These are phyloP conservation scores for Boletus pseudopeckii DNA, from an alignment of 768 basidiomycete genomes.

Conservation along the genomic window DNA sequence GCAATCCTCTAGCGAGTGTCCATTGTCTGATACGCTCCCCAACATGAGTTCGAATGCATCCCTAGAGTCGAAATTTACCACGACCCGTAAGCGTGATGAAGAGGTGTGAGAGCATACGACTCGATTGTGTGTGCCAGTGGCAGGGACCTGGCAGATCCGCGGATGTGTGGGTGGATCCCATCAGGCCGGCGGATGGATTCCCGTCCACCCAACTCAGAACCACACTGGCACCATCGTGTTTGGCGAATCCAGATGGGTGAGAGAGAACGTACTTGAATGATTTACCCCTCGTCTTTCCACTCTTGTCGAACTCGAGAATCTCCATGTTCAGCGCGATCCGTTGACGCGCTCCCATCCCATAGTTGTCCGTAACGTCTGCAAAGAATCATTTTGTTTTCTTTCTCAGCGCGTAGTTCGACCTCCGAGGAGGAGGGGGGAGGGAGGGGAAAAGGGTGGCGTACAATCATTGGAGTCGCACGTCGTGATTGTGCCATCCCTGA, in stretches of 20 bases:
- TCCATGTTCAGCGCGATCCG: conserved; percentile 60
- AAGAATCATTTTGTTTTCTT: neutral
- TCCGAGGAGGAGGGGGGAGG: neutral
- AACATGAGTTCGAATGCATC: conserved; percentile 90
- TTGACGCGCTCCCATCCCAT: conserved; percentile 77
- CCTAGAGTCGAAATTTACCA: conserved; percentile 37
- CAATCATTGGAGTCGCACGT: conserved; percentile 92
- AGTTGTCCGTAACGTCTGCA: conserved; percentile 82
- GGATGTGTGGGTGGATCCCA: neutral
- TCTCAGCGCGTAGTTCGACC: neutral
- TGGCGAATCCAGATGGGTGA: neutral
- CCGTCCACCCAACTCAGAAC: neutral
- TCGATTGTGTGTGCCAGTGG: neutral
- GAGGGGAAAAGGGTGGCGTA: conserved; percentile 32
- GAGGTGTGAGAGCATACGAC: conserved; percentile 3
- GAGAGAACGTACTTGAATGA: conserved; percentile 43
- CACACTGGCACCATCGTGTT: neutral
- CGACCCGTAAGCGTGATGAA: conserved; percentile 14
- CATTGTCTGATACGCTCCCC: conserved; percentile 67
- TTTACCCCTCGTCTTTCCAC: conserved; percentile 17
- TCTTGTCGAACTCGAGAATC: conserved; percentile 55
- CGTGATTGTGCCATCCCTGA: conserved; percentile 92
- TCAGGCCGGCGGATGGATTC: neutral
- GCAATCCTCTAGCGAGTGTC: conserved; percentile 83
- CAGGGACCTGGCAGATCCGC: neutral